Evolutionary conservation across 2,329 filamentous ascomycete species (phyloP).

Genomic region (Clarireedia monteithiana): DNA sequence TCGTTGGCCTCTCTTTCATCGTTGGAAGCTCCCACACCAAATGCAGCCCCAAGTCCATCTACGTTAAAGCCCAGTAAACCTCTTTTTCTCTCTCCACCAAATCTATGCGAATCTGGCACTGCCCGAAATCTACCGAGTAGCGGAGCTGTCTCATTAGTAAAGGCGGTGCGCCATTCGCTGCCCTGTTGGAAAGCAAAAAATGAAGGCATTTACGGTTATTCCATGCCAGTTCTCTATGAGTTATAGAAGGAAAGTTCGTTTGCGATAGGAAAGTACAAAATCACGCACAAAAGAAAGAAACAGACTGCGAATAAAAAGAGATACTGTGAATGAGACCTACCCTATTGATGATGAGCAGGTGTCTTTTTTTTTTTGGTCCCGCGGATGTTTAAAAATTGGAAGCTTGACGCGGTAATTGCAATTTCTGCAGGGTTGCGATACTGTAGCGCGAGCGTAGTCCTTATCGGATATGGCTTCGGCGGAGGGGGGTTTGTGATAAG

Average conservation of each 20-base stretch:
- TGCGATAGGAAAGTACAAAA: neutral
- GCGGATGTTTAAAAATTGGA: neutral
- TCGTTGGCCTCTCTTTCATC: conserved; percentile 29
- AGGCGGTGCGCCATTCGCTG: conserved; percentile 46
- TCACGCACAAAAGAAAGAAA: neutral
- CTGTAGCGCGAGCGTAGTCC: neutral
- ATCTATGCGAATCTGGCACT: conserved; percentile 39
- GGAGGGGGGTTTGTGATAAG: neutral
- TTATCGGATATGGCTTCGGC: neutral
- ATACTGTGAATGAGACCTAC: neutral
- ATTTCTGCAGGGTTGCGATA: neutral
- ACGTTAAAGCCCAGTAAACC: conserved; percentile 43
- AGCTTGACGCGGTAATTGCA: neutral
- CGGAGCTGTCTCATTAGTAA: conserved; percentile 46
- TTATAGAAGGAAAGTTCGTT: neutral
- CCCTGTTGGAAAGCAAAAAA: conserved; percentile 64
- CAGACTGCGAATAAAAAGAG: neutral
- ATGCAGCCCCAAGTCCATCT: conserved; percentile 27
- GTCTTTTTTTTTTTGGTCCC: neutral
- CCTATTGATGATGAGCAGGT: neutral
- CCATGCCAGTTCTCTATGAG: neutral
- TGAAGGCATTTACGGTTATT: conserved; percentile 42
- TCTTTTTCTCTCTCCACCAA: conserved; percentile 18
- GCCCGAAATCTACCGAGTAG: conserved; percentile 59
- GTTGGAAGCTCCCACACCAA: conserved; percentile 30